Evolutionary conservation across 73 alveolate genomes (phyloP), one percentile per base, ranked within the genome.

Genomic region (Blepharisma stoltei): DNA sequence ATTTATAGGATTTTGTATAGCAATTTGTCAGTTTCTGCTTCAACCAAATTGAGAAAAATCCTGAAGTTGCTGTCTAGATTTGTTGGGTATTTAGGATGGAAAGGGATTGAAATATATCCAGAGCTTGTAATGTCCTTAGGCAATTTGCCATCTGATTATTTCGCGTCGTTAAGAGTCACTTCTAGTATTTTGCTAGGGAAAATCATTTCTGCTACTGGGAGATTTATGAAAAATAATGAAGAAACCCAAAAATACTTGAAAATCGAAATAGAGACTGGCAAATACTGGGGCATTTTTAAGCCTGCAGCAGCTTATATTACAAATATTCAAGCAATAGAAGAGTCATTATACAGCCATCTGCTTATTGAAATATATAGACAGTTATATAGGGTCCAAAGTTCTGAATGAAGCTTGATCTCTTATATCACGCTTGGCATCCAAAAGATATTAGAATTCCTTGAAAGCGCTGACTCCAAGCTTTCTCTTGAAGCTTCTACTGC

Each of bases 1-100:
- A 25, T 60, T 60, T 60, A 14, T 20, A 38, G 23, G 38, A 25
- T 18, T 14, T n/a, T 60, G 2, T 60, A 14, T 14, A 38, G 45
- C 2, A 14, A 25, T 18, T 18, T 60, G 46, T 14, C 46, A 14
- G 48, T n/a, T 20, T n/a, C 45, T n/a, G 11, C 73, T 14, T 14
- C n/a, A 14, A 60, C 14, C 14, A 60, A 60, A 60, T 14, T 60
- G 38, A 25, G 73, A 18, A 60, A 60, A 60, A n/a, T 60, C 11
- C 23, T 60, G 73, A 60, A 60, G 5, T 25, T 60, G 11, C 45
- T 60, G 23, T 8, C 49, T n/a, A 25, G 18, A 18, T n/a, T 60
- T 9, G 23, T 25, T 60, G 37, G 18, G 37, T 14, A 18, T 20
- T 38, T 60, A 14, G 38, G 46, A 8, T 60, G 73, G 73, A 14